phyloP scores from a whole-genome alignment of 768 basidiomycete genomes.

The Lactifluus piperatus region DNA sequence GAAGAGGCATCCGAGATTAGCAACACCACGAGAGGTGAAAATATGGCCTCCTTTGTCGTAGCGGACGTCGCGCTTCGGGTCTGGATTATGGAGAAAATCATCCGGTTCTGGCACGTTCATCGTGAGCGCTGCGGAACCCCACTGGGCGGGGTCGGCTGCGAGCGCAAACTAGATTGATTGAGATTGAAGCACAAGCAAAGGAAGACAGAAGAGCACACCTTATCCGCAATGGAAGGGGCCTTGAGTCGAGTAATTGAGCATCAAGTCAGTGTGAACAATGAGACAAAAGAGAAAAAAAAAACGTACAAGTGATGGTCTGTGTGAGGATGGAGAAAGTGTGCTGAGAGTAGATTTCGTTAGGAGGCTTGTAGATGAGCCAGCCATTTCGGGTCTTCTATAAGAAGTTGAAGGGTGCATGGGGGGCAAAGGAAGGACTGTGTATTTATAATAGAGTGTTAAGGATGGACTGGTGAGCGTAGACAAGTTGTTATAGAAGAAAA shows the following conservation, averaged over 20 bases:
- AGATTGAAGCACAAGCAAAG: background rate
- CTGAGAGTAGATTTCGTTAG: background rate
- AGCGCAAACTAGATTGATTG: conserved; percentile 30
- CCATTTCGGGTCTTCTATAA: conserved; percentile 14
- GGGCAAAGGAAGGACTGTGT: background rate
- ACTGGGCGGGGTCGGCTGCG: conserved; percentile 36
- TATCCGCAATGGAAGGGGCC: conserved; percentile 15
- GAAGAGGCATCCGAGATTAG: conserved; percentile 59
- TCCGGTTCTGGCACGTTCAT: conserved; percentile 44
- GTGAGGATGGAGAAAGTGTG: background rate
- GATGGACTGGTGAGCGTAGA: too few species aligned
- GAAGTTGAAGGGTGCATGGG: background rate
- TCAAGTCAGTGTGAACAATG: background rate
- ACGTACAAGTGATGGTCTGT: background rate
- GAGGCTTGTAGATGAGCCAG: conserved; percentile 12
- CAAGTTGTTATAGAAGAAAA: too few species aligned
- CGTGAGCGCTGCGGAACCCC: conserved; percentile 42
- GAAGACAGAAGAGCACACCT: background rate
- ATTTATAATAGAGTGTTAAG: background rate
- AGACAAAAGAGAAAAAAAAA: background rate
- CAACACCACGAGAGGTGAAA: conserved; percentile 52
- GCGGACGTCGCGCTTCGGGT: conserved; percentile 43
- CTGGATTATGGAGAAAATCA: conserved; percentile 57
- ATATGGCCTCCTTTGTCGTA: conserved; percentile 50
- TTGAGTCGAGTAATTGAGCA: background rate